These are phyloP conservation scores for Juglanconis oblonga DNA, from an alignment of 2,329 filamentous ascomycete species.

Conservation along the genomic window DNA sequence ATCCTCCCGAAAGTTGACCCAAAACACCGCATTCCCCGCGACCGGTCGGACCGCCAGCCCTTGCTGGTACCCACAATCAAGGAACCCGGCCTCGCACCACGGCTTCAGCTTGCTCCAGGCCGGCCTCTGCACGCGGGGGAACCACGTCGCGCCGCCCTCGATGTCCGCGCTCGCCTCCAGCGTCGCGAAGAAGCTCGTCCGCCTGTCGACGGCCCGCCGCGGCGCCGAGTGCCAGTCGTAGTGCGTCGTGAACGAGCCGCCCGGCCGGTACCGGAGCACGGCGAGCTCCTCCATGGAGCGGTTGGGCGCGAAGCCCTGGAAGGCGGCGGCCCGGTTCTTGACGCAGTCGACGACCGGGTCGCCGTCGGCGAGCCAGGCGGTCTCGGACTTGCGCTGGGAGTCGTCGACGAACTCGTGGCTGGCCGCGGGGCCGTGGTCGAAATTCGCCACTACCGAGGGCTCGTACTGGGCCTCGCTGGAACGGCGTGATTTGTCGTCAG, in stretches of 20 bases:
- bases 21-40: conserved; percentile 54
- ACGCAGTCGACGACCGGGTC: conserved; percentile 6
- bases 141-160: conserved; percentile 5
- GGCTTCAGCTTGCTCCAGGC: conserved; percentile 1
- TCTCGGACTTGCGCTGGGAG: conserved; percentile 1
- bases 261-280: neutral
- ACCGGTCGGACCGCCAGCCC: conserved; percentile 47
- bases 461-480: conserved; percentile 6
- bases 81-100: conserved; percentile 12
- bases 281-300: conserved; percentile 5
- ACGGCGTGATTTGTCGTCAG: too few species aligned
- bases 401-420: neutral
- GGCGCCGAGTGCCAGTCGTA: conserved; percentile 4
- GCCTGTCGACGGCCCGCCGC: neutral
- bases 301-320: conserved; percentile 7
- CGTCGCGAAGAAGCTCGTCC: conserved; percentile 8
- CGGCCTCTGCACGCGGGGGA: conserved; percentile 9
- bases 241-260: conserved; percentile 4
- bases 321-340: neutral
- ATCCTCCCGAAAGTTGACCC: conserved; percentile 54
- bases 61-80: conserved; percentile 4
- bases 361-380: conserved; percentile 1
- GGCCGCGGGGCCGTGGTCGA: neutral
- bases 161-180: conserved; percentile 5
- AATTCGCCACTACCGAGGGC: conserved; percentile 9